A percentile compares a stretch with the other conserved stretches of the same genome.
Evolutionary conservation across 192 early-diverging fungal species (phyloP).

Genomic region (Ramicandelaber brevisporus): DNA sequence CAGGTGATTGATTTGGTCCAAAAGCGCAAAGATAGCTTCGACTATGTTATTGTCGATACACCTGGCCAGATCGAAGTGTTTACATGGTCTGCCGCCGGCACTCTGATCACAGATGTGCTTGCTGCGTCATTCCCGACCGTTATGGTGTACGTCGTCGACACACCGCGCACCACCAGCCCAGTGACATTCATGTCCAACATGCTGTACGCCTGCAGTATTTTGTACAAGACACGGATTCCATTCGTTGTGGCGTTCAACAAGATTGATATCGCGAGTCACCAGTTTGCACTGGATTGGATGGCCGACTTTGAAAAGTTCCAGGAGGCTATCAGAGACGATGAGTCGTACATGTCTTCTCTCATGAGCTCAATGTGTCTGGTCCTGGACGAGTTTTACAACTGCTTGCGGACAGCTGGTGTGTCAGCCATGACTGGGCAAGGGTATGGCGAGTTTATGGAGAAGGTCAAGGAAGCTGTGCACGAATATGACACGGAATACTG

Average conservation of each 20-base stretch:
- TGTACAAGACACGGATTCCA: constrained; percentile 93
- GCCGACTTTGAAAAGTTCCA: constrained; percentile 87
- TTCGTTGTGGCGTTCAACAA: constrained; percentile 95
- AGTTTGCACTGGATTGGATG: constrained; percentile 91
- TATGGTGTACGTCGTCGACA: constrained; percentile 85
- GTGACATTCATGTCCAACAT: constrained; percentile 98
- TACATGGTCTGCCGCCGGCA: constrained; percentile 91
- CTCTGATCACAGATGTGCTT: constrained; percentile 84
- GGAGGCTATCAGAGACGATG: constrained; percentile 48
- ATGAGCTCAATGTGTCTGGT: constrained; percentile 91
- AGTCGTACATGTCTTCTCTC: constrained; percentile 71
- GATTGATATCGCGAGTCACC: constrained; percentile 70
- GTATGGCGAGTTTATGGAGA: constrained; percentile 68
- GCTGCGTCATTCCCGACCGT: constrained; percentile 80
- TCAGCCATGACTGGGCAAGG: constrained; percentile 80
- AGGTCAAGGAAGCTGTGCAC: constrained; percentile 45
- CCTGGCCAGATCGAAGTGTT: constrained; percentile 99
- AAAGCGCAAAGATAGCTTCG: constrained; percentile 41
- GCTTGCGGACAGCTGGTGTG: constrained; percentile 58
- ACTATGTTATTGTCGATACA: constrained; percentile 59
- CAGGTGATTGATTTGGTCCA: constrained; percentile 73
- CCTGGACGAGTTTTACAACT: constrained; percentile 86
- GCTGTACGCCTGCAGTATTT: constrained; percentile 89
- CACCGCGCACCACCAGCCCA: constrained; percentile 69
- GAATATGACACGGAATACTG: constrained; percentile 80